These are phyloP conservation scores for Patellaria atrata DNA, from an alignment of 495 filamentous ascomycete genomes.

Conservation along the genomic window DNA sequence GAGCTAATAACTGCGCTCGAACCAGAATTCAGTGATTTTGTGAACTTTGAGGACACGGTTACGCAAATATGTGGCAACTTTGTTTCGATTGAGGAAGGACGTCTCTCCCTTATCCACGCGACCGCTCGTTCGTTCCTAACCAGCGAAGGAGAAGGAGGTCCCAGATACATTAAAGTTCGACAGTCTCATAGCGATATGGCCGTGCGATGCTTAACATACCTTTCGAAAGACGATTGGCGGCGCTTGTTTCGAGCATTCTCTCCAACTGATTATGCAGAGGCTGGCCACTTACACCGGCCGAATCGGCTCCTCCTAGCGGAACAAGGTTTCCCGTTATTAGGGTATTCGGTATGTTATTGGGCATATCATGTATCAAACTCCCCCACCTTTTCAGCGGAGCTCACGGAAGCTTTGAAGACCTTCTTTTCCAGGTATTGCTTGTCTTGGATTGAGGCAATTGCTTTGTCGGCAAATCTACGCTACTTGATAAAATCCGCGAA, in stretches of 20 bases:
- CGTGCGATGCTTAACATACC: conserved; percentile 2
- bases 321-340: too few relatives aligned
- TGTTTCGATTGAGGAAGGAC: conserved; percentile 1
- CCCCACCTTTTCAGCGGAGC: too few relatives aligned
- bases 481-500: conserved; percentile 5
- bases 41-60: conserved; percentile 5
- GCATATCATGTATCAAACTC: too few relatives aligned
- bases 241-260: too few relatives aligned
- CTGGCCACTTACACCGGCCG: too few relatives aligned
- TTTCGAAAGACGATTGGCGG: too few relatives aligned
- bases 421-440: conserved; percentile 3
- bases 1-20: conserved; percentile 4
- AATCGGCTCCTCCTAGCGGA: too few relatives aligned
- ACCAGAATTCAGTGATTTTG: conserved; percentile 3
- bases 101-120: conserved; percentile 3
- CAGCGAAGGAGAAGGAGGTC: neutral
- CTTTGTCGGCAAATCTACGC: conserved; percentile 2
- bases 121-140: conserved; percentile 5
- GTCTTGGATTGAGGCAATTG: conserved; percentile 4
- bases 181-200: conserved; percentile 2
- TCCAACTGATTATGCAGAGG: too few relatives aligned
- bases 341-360: too few relatives aligned
- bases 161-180: neutral
- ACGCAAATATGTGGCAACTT: conserved; percentile 6
- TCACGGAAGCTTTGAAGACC: neutral